phyloP scores from a whole-genome alignment of 2,329 filamentous ascomycete species.

The Sporothrix humicola region DNA sequence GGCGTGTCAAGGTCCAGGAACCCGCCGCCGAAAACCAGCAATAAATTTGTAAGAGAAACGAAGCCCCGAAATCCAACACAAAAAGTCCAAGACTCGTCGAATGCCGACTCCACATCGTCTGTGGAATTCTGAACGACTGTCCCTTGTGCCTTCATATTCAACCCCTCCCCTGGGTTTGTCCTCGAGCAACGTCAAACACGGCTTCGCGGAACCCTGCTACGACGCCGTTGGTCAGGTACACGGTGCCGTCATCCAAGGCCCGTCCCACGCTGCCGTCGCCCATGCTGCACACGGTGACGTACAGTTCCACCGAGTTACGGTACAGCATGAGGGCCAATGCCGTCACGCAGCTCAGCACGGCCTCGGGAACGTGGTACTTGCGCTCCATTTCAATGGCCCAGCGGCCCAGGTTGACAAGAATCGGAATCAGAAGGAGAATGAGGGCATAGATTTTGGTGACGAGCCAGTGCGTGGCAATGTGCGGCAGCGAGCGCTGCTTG shows the following conservation, averaged over 20 bases:
- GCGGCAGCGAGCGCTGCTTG: conserved; percentile 34
- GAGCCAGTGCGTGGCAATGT: conserved; percentile 37
- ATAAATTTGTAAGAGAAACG: conserved; percentile 21
- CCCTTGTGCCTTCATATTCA: not conserved
- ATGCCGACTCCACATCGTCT: not conserved
- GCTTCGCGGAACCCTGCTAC: conserved; percentile 41
- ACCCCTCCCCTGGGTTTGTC: conserved; percentile 18
- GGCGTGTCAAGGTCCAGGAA: conserved; percentile 5
- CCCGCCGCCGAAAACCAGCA: not conserved
- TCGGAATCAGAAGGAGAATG: conserved; percentile 34
- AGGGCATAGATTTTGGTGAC: conserved; percentile 36
- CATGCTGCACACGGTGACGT: conserved; percentile 35
- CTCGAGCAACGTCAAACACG: conserved; percentile 36
- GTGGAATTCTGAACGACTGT: too few relatives aligned
- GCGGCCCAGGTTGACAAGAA: conserved; percentile 20
- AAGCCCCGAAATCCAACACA: not conserved
- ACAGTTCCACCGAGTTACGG: conserved; percentile 33
- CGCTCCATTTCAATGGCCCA: conserved; percentile 37
- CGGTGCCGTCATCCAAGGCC: conserved; percentile 38
- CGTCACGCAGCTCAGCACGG: conserved; percentile 32
- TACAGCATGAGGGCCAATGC: conserved; percentile 31
- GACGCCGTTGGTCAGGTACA: conserved; percentile 40
- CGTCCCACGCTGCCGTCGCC: conserved; percentile 38
- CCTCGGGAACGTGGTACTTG: conserved; percentile 38
- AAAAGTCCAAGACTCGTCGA: not conserved